phyloP scores from a whole-genome alignment of 75 land plant species.

The Sequoia sempervirens region DNA sequence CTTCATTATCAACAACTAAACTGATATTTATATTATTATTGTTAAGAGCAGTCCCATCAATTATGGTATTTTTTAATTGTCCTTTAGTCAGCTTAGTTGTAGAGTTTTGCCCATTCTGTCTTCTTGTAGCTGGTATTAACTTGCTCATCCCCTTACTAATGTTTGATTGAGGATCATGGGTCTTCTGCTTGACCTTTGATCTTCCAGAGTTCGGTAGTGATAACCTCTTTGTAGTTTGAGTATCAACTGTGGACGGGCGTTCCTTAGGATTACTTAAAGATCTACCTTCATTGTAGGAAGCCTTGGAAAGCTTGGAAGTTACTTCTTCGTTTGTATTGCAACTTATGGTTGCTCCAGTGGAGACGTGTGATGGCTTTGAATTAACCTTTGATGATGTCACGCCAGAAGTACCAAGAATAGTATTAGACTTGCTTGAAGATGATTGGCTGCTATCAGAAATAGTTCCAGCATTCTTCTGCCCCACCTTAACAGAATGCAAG shows the following conservation, averaged over 20 bases:
- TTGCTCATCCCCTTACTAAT: neutral
- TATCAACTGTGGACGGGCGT: slow-evolving; percentile 43
- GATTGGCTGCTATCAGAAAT: slow-evolving; percentile 39
- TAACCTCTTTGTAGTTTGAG: slow-evolving; percentile 41
- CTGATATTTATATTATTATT: neutral
- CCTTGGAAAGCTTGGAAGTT: slow-evolving; percentile 38
- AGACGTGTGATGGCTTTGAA: slow-evolving; percentile 25
- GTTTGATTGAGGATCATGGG: neutral
- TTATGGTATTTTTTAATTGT: neutral
- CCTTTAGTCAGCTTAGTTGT: neutral
- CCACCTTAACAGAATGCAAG: slow-evolving; percentile 15
- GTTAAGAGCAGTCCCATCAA: neutral
- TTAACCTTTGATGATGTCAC: slow-evolving; percentile 20
- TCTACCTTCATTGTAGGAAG: slow-evolving; percentile 29
- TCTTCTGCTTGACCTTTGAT: slow-evolving; percentile 2
- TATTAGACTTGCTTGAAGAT: slow-evolving; percentile 34
- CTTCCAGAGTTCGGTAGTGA: slow-evolving; percentile 45
- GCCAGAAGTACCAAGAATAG: slow-evolving; percentile 8
- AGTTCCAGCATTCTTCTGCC: slow-evolving; percentile 29
- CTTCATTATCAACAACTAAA: slow-evolving; percentile 3
- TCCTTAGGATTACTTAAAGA: slow-evolving; percentile 75
- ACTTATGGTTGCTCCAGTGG: slow-evolving; percentile 4
- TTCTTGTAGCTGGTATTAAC: neutral
- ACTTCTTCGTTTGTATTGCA: slow-evolving; percentile 48
- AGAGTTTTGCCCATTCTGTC: neutral